Conservation (phyloP, 2,329 filamentous ascomycete species). For the Aotearoamyces nothofagi region DNA sequence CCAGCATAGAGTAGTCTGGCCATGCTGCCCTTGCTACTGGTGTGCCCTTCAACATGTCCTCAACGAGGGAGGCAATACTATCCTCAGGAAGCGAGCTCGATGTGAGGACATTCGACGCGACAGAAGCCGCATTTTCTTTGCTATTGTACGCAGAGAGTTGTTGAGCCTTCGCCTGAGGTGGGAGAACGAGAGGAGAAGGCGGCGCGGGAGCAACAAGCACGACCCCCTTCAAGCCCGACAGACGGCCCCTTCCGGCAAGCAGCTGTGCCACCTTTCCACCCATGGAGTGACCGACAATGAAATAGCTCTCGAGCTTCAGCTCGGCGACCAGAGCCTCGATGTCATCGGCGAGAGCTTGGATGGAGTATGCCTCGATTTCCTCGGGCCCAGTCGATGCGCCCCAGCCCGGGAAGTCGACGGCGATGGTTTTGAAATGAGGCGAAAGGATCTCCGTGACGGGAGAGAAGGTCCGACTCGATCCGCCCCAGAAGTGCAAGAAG, state of each 20-base stretch:
- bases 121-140: slow-evolving; percentile 17
- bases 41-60: slow-evolving; percentile 18
- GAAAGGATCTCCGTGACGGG: slow-evolving; percentile 8
- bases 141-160: slow-evolving; percentile 20
- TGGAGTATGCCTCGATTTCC: slow-evolving; percentile 16
- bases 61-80: slow-evolving; percentile 7
- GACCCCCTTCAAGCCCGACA: slow-evolving; percentile 15
- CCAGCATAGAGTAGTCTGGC: slow-evolving; percentile 20
- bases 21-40: slow-evolving; percentile 19
- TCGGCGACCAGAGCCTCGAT: slow-evolving; percentile 11
- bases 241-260: slow-evolving; percentile 6
- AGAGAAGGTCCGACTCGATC: slow-evolving; percentile 20
- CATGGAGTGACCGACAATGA: slow-evolving; percentile 24
- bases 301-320: slow-evolving; percentile 10
- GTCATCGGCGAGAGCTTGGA: slow-evolving; percentile 11
- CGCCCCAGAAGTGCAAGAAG: slow-evolving; percentile 25
- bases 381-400: slow-evolving; percentile 19
- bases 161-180: slow-evolving; percentile 19
- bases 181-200: slow-evolving; percentile 17
- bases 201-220: slow-evolving; percentile 22
- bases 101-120: slow-evolving; percentile 19
- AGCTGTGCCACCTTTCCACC: slow-evolving; percentile 23
- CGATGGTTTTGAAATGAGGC: slow-evolving; percentile 11
- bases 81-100: slow-evolving; percentile 5
- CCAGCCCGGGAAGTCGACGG: slow-evolving; percentile 23